A percentile compares a stretch with the other conserved stretches of the same genome.
phyloP scores from a whole-genome alignment of 1,139 yeast genomes.

The Yarrowia galli region DNA sequence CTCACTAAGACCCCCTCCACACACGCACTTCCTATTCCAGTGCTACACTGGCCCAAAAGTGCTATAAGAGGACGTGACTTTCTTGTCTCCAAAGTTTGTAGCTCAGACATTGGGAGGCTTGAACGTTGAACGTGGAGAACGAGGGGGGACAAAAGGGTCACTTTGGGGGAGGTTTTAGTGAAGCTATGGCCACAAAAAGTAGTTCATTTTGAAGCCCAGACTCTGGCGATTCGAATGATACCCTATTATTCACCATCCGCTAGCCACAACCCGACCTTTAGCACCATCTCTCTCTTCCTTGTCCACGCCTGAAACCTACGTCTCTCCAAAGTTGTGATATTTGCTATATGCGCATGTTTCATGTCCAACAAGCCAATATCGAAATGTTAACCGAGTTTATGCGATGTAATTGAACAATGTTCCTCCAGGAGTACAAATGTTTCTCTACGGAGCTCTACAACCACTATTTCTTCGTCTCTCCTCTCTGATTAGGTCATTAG shows the following conservation, averaged over 20 bases:
- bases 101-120: background rate
- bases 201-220: background rate
- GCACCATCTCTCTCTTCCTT: background rate
- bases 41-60: conserved; percentile 1
- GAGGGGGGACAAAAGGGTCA: background rate
- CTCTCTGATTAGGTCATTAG: background rate
- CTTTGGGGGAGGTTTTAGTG: background rate
- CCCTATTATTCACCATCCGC: background rate
- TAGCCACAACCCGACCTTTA: too few relatives aligned
- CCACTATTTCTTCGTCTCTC: too few relatives aligned
- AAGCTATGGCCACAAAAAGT: background rate
- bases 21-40: conserved; percentile 16
- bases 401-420: too few relatives aligned
- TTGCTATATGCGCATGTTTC: conserved; percentile 33
- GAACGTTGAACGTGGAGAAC: background rate
- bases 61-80: background rate
- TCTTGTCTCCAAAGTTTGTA: too few relatives aligned
- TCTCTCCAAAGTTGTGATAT: conserved; percentile 1
- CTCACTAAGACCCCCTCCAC: background rate
- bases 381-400: conserved; percentile 2
- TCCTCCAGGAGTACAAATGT: too few relatives aligned
- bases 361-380: conserved; percentile 6
- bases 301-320: conserved; percentile 12
- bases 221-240: background rate
- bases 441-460: background rate